Evolutionary conservation across 768 basidiomycete species (phyloP).

Genomic region (Suillus paluster): DNA sequence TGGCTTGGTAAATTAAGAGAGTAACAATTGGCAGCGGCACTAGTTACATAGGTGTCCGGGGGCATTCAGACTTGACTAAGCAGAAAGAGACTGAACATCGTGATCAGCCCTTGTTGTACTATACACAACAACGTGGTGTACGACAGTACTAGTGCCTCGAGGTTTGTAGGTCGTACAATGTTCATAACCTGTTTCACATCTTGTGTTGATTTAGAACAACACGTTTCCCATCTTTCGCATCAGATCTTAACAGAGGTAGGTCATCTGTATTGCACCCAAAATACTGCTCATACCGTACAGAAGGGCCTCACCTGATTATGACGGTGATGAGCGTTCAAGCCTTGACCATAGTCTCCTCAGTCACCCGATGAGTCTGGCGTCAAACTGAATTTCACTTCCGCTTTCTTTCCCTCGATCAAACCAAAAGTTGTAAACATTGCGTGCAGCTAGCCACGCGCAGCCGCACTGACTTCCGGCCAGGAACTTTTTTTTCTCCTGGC

Average conservation of each 20-base stretch:
- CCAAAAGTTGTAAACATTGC: not conserved
- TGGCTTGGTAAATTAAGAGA: too few relatives aligned
- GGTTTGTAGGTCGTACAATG: not conserved
- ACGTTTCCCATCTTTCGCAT: slow-evolving; percentile 1
- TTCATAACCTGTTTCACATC: not conserved
- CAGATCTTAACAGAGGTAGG: not conserved
- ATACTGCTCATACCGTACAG: not conserved
- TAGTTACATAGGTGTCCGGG: too few relatives aligned
- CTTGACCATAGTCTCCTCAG: too few relatives aligned
- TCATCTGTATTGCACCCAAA: not conserved
- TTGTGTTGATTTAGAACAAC: slow-evolving; percentile 1
- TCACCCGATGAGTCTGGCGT: not conserved
- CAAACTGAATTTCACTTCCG: not conserved
- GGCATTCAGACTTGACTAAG: too few relatives aligned
- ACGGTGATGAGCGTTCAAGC: not conserved
- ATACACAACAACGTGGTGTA: too few relatives aligned
- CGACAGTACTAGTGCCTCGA: too few relatives aligned
- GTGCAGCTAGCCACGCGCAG: too few relatives aligned
- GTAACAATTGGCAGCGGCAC: too few relatives aligned
- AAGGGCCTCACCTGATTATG: not conserved
- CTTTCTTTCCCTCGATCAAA: not conserved
- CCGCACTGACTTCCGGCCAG: not conserved
- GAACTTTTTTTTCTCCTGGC: too few relatives aligned
- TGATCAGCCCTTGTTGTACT: too few relatives aligned
- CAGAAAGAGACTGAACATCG: too few relatives aligned